Percentiles rank a stretch among this genome's conserved stretches.
phyloP scores from a whole-genome alignment of 2,329 filamentous ascomycete species.

The Shiraia bambusicola region DNA sequence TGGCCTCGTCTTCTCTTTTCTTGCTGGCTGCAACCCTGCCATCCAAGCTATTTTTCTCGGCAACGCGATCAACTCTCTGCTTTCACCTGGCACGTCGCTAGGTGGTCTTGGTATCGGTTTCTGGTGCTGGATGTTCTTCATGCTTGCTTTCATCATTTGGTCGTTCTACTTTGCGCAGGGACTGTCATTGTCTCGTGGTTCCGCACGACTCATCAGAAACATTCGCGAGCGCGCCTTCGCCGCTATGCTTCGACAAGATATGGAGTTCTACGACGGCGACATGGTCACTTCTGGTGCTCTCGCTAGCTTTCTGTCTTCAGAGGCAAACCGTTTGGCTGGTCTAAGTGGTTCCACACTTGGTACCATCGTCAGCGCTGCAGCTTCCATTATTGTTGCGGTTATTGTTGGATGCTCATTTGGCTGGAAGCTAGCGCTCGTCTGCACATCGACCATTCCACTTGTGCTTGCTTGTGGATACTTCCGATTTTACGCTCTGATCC shows the following conservation, averaged over 20 bases:
- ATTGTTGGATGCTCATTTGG: slow-evolving; percentile 70
- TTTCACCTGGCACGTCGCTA: slow-evolving; percentile 61
- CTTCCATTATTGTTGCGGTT: slow-evolving; percentile 76
- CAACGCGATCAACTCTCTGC: slow-evolving; percentile 77
- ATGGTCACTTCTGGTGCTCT: slow-evolving; percentile 88
- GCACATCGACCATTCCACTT: slow-evolving; percentile 74
- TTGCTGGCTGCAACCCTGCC: slow-evolving; percentile 39
- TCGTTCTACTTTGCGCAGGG: slow-evolving; percentile 34
- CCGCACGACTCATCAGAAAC: slow-evolving; percentile 69
- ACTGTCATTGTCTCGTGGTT: slow-evolving; percentile 59
- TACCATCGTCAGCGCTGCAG: slow-evolving; percentile 76
- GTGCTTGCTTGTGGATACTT: slow-evolving; percentile 81
- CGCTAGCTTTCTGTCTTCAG: slow-evolving; percentile 65
- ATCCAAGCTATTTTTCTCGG: slow-evolving; percentile 73
- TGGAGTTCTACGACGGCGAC: slow-evolving; percentile 86
- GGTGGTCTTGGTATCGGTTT: slow-evolving; percentile 64
- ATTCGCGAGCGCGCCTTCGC: slow-evolving; percentile 82
- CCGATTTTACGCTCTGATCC: slow-evolving; percentile 85
- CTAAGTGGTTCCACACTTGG: slow-evolving; percentile 86
- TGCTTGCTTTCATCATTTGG: slow-evolving; percentile 33
- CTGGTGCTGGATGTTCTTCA: slow-evolving; percentile 42
- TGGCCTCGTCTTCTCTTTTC: slow-evolving; percentile 44
- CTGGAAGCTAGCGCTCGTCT: slow-evolving; percentile 88
- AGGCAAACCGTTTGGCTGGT: slow-evolving; percentile 87
- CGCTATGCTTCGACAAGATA: slow-evolving; percentile 79